Conservation (phyloP, 2,329 filamentous ascomycete species). For the Nannizziopsis arthrosporioides region DNA sequence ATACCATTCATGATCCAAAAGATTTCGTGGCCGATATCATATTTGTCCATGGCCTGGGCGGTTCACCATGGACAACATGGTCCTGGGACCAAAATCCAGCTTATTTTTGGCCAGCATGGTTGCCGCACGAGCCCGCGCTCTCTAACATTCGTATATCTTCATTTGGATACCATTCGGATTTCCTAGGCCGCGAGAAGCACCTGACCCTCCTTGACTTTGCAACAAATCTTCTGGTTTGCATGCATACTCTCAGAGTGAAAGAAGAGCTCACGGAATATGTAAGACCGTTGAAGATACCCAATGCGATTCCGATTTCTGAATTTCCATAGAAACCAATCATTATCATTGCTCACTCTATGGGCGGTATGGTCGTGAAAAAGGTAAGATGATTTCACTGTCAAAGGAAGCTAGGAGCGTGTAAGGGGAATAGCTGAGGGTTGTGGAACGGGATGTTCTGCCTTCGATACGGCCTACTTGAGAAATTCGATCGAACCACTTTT, state of each 20-base stretch:
- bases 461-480: neutral
- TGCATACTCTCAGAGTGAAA: constrained; percentile 1
- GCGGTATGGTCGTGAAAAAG: constrained; percentile 28
- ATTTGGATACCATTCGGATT: constrained; percentile 16
- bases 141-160: constrained; percentile 25
- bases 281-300: neutral
- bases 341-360: constrained; percentile 38
- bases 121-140: constrained; percentile 24
- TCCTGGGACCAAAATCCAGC: constrained; percentile 16
- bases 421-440: too few relatives aligned
- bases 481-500: neutral
- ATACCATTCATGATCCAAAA: constrained; percentile 2
- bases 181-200: neutral
- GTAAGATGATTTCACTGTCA: constrained; percentile 2
- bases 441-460: too few relatives aligned
- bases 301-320: neutral
- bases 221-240: constrained; percentile 6
- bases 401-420: too few relatives aligned
- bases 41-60: constrained; percentile 34
- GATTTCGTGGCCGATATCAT: constrained; percentile 21
- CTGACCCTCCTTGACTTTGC: constrained; percentile 11
- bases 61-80: constrained; percentile 30
- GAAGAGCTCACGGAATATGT: neutral
- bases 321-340: constrained; percentile 24
- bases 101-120: constrained; percentile 29